Evolutionary conservation across 2,329 filamentous ascomycete genomes (phyloP).

Genomic region (Zymoseptoria passerinii): DNA sequence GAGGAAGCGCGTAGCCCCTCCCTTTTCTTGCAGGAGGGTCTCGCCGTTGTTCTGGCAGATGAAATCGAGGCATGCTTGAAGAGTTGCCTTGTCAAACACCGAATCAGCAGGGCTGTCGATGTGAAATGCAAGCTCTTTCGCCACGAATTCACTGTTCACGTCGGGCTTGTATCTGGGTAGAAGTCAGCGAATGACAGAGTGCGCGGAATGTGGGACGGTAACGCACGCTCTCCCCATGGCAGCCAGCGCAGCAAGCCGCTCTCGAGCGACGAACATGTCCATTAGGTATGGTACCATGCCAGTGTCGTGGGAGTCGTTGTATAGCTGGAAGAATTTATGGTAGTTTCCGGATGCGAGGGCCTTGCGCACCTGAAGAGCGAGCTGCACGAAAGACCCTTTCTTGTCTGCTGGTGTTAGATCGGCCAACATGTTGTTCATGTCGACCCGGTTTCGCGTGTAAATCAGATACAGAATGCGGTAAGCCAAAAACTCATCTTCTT

Average conservation of each 20-base stretch:
- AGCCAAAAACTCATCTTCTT: constrained; percentile 91
- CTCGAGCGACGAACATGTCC: constrained; percentile 96
- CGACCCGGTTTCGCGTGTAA: constrained; percentile 94
- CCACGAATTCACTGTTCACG: constrained; percentile 81
- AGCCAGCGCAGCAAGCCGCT: constrained; percentile 81
- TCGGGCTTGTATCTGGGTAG: constrained; percentile 75
- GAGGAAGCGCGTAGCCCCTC: constrained; percentile 59
- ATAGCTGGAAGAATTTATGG: constrained; percentile 95
- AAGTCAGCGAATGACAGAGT: constrained; percentile 37
- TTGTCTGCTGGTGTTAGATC: constrained; percentile 99
- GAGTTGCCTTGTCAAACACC: constrained; percentile 19
- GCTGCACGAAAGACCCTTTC: constrained; percentile 71
- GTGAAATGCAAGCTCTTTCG: constrained; percentile 92
- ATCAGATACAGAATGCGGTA: constrained; percentile 99
- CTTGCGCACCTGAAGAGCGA: constrained; percentile 84
- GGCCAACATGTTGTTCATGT: constrained; percentile 95
- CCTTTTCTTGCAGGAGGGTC: constrained; percentile 65
- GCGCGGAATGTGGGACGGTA: not conserved
- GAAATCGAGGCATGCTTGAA: constrained; percentile 64
- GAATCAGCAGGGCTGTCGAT: constrained; percentile 61
- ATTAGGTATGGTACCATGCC: constrained; percentile 92
- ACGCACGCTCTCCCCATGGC: constrained; percentile 93
- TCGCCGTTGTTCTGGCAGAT: constrained; percentile 72
- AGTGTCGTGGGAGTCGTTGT: constrained; percentile 65
- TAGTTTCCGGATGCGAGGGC: constrained; percentile 91